Conservation (phyloP, 306 rosid species). For the Oemleria cerasiformis region DNA sequence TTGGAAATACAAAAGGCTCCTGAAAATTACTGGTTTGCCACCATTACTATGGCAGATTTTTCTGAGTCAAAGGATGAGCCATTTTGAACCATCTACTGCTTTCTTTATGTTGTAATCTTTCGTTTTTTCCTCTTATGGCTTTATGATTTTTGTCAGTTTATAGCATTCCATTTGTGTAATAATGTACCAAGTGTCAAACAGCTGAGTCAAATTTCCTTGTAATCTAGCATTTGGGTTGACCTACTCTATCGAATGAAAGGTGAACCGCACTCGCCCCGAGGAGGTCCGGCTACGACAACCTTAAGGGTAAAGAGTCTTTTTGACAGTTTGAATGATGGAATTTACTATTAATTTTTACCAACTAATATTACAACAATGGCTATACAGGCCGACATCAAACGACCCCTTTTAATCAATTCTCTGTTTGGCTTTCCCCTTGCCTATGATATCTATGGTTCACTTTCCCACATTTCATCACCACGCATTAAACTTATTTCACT, state of each 20-base stretch:
- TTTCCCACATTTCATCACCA: not conserved
- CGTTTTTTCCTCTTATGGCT: not conserved
- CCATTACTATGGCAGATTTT: conserved; percentile 19
- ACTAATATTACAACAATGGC: conserved; percentile 8
- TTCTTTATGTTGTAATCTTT: not conserved
- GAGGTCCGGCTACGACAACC: not conserved
- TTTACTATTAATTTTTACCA: not conserved
- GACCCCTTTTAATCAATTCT: not conserved
- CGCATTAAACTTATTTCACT: conserved; percentile 17
- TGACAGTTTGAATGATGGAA: not conserved
- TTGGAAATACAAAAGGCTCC: conserved; percentile 41
- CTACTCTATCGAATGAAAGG: too few relatives aligned
- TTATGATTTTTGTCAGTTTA: not conserved
- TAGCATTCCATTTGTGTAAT: not conserved
- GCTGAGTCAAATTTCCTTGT: not conserved
- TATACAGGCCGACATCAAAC: not conserved
- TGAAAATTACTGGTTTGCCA: conserved; percentile 33
- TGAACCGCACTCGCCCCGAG: too few relatives aligned
- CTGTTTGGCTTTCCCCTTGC: not conserved
- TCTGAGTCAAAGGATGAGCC: conserved; percentile 30
- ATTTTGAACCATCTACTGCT: conserved; percentile 7
- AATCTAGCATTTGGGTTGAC: too few relatives aligned
- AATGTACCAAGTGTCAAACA: not conserved
- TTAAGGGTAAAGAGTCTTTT: not conserved
- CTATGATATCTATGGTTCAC: not conserved